These are phyloP conservation scores for Corchorus capsularis DNA, from an alignment of 345 rosid genomes.

Conservation along the genomic window DNA sequence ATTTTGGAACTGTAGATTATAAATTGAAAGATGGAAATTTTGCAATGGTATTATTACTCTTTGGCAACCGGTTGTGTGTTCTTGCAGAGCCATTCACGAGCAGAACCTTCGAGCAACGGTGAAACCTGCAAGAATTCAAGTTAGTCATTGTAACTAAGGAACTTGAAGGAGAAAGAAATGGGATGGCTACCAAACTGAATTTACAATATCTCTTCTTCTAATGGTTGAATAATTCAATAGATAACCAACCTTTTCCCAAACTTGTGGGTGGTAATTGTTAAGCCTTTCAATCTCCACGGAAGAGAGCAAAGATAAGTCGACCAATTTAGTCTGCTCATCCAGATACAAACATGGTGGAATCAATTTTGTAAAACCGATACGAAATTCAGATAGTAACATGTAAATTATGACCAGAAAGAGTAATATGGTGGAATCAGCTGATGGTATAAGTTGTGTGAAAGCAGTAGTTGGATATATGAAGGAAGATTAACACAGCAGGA, in stretches of 20 bases:
- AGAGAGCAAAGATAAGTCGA: constrained; percentile 65
- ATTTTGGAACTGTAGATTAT: too few species aligned
- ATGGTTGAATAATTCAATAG: not conserved
- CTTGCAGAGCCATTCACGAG: constrained; percentile 82
- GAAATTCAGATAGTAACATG: not conserved
- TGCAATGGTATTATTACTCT: constrained; percentile 27
- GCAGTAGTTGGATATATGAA: not conserved
- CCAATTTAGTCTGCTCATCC: constrained; percentile 62
- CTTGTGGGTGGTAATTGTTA: constrained; percentile 75
- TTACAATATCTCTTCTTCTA: not conserved
- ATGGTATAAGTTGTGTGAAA: not conserved
- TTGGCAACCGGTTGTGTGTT: constrained; percentile 63
- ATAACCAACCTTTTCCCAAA: constrained; percentile 83
- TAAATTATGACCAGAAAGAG: not conserved
- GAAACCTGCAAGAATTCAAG: constrained; percentile 59
- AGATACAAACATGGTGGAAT: not conserved
- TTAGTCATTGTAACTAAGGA: constrained; percentile 6
- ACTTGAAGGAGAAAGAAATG: not conserved
- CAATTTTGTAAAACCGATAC: not conserved
- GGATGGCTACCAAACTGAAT: not conserved
- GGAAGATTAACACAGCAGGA: not conserved
- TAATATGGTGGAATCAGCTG: not conserved
- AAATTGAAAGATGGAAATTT: not conserved
- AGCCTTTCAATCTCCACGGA: constrained; percentile 74
- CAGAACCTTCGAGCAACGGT: constrained; percentile 72